phyloP scores from a whole-genome alignment of 164 flowering plant species.

The Taxillus chinensis region DNA sequence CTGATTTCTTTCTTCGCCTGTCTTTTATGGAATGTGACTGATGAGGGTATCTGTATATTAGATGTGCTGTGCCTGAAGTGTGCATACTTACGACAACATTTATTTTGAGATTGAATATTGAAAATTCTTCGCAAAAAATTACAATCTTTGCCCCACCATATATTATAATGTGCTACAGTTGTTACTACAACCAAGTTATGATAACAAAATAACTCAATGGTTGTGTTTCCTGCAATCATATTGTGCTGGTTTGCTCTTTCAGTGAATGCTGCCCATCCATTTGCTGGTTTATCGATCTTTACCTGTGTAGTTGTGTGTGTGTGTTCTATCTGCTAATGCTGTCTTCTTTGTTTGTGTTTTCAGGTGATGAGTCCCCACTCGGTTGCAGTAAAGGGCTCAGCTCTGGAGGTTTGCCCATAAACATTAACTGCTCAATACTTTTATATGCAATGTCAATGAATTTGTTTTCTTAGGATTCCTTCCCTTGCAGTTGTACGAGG shows the following conservation, averaged over 20 bases:
- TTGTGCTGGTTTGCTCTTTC: not conserved
- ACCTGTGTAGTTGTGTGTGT: not conserved
- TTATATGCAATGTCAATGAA: not conserved
- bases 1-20: not conserved
- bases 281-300: not conserved
- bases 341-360: slow-evolving; percentile 8
- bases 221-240: no score
- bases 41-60: no score
- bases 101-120: no score
- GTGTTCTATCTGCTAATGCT: not conserved
- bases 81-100: no score
- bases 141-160: no score
- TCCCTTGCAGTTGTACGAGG: slow-evolving; percentile 63
- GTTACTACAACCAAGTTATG: no score
- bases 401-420: slow-evolving; percentile 46
- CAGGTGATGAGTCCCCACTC: slow-evolving; percentile 31
- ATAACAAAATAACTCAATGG: no score
- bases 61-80: no score
- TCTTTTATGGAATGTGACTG: not conserved
- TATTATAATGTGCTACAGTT: no score
- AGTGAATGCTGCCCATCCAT: not conserved
- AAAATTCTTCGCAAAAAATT: no score
- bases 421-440: slow-evolving; percentile 1
- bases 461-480: slow-evolving; percentile 9
- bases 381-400: slow-evolving; percentile 17